phyloP scores from a whole-genome alignment of 1,284 basidiomycete species.

The Apiotrichum montevideense region DNA sequence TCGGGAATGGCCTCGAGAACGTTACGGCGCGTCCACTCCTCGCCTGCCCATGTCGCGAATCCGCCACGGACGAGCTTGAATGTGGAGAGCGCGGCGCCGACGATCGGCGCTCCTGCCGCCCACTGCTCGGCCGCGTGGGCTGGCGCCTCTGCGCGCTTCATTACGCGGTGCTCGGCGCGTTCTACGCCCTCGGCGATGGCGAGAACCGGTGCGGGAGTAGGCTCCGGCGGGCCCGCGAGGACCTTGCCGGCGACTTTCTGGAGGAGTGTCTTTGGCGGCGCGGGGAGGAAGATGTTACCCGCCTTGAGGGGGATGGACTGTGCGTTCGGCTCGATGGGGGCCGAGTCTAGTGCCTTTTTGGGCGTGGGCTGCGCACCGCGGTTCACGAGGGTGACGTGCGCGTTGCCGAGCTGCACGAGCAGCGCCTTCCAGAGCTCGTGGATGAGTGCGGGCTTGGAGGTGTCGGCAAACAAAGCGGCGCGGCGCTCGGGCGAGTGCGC shows the following conservation, averaged over 20 bases:
- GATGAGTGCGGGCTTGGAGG: conserved; percentile 24
- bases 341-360: not conserved
- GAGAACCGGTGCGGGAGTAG: conserved; percentile 15
- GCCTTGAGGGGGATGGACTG: conserved; percentile 29
- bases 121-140: conserved; percentile 10
- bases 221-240: conserved; percentile 30
- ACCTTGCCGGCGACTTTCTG: conserved; percentile 18
- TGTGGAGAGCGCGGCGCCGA: conserved; percentile 6
- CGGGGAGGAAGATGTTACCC: conserved; percentile 37
- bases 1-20: conserved; percentile 26
- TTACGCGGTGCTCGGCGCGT: conserved; percentile 9
- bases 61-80: conserved; percentile 10
- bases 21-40: conserved; percentile 29
- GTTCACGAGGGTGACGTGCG: conserved; percentile 19
- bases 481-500: conserved; percentile 24
- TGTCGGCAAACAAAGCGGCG: conserved; percentile 32
- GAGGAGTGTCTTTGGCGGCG: conserved; percentile 22
- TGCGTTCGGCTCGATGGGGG: conserved; percentile 18
- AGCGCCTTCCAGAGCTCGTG: conserved; percentile 33
- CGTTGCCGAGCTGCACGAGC: conserved; percentile 28
- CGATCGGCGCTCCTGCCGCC: conserved; percentile 8
- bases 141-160: conserved; percentile 12
- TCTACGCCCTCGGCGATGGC: conserved; percentile 7
- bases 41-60: conserved; percentile 21
- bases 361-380: conserved; percentile 14